phyloP scores from a whole-genome alignment of 352 stramenopile species.

The Phytophthora cajani region DNA sequence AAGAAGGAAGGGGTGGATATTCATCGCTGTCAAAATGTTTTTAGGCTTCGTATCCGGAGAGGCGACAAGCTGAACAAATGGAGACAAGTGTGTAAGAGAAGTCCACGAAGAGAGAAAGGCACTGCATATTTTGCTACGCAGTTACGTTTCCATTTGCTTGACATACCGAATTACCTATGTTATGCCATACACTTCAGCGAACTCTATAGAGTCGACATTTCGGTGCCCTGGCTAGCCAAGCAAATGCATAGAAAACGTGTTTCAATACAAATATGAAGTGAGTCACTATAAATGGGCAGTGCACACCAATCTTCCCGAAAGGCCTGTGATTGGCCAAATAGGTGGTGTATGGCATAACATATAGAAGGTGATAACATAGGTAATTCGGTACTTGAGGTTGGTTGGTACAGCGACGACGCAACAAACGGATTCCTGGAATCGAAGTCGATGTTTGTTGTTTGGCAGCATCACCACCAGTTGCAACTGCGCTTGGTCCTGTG shows the following conservation, averaged over 20 bases:
- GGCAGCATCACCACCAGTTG: not conserved
- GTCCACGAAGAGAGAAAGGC: not conserved
- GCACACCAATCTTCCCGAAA: too few species aligned
- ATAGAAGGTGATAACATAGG: too few species aligned
- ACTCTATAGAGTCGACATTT: too few species aligned
- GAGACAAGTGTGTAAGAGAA: not conserved
- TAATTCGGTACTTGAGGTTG: not conserved
- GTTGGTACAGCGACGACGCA: not conserved
- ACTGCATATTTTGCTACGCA: not conserved
- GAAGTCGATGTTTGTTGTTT: too few species aligned
- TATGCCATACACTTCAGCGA: too few species aligned
- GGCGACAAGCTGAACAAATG: not conserved
- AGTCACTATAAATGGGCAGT: too few species aligned
- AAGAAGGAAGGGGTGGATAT: constrained; percentile 17
- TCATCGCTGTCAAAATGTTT: not conserved
- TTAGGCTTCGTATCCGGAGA: not conserved
- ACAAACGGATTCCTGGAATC: not conserved
- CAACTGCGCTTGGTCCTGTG: not conserved
- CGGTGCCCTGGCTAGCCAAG: too few species aligned
- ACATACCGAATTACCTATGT: not conserved
- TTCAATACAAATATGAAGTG: too few species aligned
- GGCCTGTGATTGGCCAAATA: too few species aligned
- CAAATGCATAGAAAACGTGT: too few species aligned
- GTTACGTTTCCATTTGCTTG: not conserved
- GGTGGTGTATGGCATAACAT: too few species aligned